phyloP scores from a whole-genome alignment of 2,329 filamentous ascomycete species.

The Anthostomella pinea region DNA sequence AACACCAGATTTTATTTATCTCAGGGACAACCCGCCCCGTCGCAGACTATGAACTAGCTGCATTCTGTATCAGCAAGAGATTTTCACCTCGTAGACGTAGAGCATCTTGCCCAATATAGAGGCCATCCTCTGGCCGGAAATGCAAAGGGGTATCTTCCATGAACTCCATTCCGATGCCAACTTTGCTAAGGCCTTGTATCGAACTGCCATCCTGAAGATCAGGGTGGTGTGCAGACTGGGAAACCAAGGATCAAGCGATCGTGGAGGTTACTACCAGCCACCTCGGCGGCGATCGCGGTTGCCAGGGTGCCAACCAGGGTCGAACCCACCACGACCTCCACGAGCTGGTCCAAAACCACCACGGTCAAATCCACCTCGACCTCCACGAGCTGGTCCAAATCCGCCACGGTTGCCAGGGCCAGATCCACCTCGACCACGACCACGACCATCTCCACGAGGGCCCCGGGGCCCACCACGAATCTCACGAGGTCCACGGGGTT shows the following conservation, averaged over 20 bases:
- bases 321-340: constrained; percentile 24
- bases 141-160: constrained; percentile 20
- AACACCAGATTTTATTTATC: too few species aligned
- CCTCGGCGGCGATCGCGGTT: constrained; percentile 26
- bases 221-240: constrained; percentile 1
- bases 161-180: constrained; percentile 14
- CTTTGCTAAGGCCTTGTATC: constrained; percentile 3
- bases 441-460: constrained; percentile 19
- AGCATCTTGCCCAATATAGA: too few species aligned
- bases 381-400: constrained; percentile 15
- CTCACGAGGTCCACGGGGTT: constrained; percentile 24
- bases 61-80: too few species aligned
- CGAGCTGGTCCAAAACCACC: constrained; percentile 15
- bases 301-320: constrained; percentile 24
- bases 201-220: constrained; percentile 5
- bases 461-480: constrained; percentile 21
- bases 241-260: constrained; percentile 5
- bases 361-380: constrained; percentile 21
- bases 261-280: constrained; percentile 24
- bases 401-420: constrained; percentile 8
- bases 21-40: too few species aligned
- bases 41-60: too few species aligned
- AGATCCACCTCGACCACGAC: too few species aligned
- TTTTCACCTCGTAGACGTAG: too few species aligned
- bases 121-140: constrained; percentile 9